A percentile compares a stretch with the other conserved stretches of the same genome.
Evolutionary conservation across 164 flowering plant genomes (phyloP).

Genomic region (Warburgia ugandensis): DNA sequence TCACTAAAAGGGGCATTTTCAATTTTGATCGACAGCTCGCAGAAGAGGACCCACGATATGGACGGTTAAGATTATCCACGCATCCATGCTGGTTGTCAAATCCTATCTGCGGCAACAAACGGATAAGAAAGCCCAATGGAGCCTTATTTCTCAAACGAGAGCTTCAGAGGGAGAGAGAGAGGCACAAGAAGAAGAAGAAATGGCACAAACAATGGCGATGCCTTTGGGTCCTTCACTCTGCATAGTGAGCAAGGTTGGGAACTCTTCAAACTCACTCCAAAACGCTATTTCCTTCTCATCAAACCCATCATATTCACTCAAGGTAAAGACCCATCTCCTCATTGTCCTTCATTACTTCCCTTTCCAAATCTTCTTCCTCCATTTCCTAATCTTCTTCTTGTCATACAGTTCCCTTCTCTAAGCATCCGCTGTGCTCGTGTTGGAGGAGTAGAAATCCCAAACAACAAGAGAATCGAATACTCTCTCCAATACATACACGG

Average conservation of each 20-base stretch:
- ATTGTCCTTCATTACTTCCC: not conserved
- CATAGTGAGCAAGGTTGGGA: constrained; percentile 32
- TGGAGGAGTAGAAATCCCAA: constrained; percentile 94
- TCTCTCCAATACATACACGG: constrained; percentile 94
- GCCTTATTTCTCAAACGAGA: not conserved
- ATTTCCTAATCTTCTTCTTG: not conserved
- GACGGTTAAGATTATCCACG: too few relatives aligned
- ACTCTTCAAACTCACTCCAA: constrained; percentile 19
- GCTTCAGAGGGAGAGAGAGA: not conserved
- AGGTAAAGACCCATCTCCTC: constrained; percentile 33
- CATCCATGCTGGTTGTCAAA: too few relatives aligned
- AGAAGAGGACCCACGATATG: too few relatives aligned
- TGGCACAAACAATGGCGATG: constrained; percentile 61
- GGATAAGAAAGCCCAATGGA: constrained; percentile 4
- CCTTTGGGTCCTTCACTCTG: constrained; percentile 61
- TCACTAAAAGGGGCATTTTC: too few relatives aligned
- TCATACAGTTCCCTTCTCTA: constrained; percentile 38
- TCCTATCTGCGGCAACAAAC: too few relatives aligned
- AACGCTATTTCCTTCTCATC: constrained; percentile 21
- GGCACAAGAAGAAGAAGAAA: constrained; percentile 4
- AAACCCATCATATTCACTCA: constrained; percentile 24
- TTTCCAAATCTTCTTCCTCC: not conserved
- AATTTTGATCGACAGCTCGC: too few relatives aligned
- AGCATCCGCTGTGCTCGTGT: constrained; percentile 77
- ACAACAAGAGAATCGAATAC: constrained; percentile 74